These are phyloP conservation scores for Gleditsia sinensis DNA, from an alignment of 306 rosid genomes.

Conservation along the genomic window DNA sequence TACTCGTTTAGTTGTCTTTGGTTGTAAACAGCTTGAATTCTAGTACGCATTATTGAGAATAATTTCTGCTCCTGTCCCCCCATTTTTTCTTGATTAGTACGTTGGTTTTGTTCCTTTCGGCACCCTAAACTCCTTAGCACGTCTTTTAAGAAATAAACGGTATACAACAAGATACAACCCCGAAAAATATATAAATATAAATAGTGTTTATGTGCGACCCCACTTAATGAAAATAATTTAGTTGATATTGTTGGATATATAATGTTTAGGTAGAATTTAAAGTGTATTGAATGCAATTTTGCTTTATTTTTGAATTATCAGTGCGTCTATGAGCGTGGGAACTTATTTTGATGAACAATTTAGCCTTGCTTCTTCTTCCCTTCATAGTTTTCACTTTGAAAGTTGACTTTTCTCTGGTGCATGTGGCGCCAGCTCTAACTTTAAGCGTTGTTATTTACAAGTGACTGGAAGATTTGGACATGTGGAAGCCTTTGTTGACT, in stretches of 20 bases:
- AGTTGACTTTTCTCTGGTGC: constrained; percentile 8
- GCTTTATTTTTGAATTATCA: too few species aligned
- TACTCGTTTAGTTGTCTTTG: constrained; percentile 33
- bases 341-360: constrained; percentile 17
- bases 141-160: too few species aligned
- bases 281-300: too few species aligned
- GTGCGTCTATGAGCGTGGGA: background rate
- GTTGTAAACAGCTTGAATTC: constrained; percentile 24
- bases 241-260: too few species aligned
- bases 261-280: too few species aligned
- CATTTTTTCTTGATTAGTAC: background rate
- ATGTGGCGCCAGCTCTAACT: constrained; percentile 28
- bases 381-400: too few species aligned
- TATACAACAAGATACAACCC: too few species aligned
- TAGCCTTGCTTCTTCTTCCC: too few species aligned
- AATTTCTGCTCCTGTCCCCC: constrained; percentile 15
- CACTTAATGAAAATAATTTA: too few species aligned
- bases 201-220: too few species aligned
- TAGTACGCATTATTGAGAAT: constrained; percentile 27
- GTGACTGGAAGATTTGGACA: constrained; percentile 17
- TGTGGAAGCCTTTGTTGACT: background rate
- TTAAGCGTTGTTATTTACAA: background rate
- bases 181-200: too few species aligned
- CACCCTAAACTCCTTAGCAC: background rate
- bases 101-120: background rate